These are phyloP conservation scores for Exidia glandulosa DNA, from an alignment of 768 basidiomycete genomes.

Conservation along the genomic window DNA sequence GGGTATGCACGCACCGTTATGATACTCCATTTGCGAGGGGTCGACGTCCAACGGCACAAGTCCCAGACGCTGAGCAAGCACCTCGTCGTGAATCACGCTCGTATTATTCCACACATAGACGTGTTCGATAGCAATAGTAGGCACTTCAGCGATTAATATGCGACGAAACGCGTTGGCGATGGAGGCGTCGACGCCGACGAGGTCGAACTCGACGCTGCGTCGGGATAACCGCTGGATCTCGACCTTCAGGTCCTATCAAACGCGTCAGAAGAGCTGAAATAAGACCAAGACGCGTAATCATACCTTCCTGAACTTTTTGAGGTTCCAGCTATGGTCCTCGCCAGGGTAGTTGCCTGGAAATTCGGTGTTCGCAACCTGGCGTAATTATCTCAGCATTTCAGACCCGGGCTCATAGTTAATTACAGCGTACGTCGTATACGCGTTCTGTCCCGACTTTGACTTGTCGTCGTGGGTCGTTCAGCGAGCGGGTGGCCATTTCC, in stretches of 20 bases:
- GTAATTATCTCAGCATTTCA: not conserved
- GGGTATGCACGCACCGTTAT: conserved; percentile 2
- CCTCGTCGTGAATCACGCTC: conserved; percentile 85
- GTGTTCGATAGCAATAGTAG: conserved; percentile 80
- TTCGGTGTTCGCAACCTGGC: conserved; percentile 74
- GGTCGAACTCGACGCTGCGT: conserved; percentile 84
- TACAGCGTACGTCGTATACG: conserved; percentile 30
- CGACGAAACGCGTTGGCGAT: conserved; percentile 92
- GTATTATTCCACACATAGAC: conserved; percentile 95
- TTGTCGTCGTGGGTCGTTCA: conserved; percentile 36
- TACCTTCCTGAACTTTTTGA: conserved; percentile 67
- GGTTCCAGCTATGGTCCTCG: conserved; percentile 79
- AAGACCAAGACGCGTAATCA: conserved; percentile 12
- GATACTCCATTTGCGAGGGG: conserved; percentile 52
- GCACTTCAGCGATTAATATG: conserved; percentile 92
- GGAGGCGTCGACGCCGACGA: conserved; percentile 90
- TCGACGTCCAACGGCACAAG: conserved; percentile 83
- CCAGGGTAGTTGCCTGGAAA: conserved; percentile 83
- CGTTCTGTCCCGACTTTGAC: conserved; percentile 63
- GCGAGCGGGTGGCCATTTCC: conserved; percentile 9
- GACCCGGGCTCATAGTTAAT: not conserved
- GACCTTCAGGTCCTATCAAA: conserved; percentile 53
- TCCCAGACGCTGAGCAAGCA: conserved; percentile 85
- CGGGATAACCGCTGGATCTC: conserved; percentile 71
- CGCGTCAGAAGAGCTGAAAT: conserved; percentile 17